Evolutionary conservation across 768 basidiomycete species (phyloP).

Genomic region (Podaxis pistillaris): DNA sequence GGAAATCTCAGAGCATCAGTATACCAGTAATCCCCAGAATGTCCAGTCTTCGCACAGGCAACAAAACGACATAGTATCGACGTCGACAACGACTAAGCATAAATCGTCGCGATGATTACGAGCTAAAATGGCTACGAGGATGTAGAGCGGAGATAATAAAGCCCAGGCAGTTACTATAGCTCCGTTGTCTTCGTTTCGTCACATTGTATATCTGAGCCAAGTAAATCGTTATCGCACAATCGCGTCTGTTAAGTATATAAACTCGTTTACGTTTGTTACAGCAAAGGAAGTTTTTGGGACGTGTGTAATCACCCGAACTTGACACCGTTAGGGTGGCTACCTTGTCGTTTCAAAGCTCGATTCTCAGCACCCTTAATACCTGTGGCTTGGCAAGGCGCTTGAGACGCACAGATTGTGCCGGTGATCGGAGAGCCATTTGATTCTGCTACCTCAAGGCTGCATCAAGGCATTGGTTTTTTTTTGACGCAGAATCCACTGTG

Average conservation of each 20-base stretch:
- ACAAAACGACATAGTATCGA: no score
- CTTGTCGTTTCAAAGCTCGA: neutral
- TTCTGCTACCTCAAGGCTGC: neutral
- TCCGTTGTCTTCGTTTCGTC: neutral
- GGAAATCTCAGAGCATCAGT: no score
- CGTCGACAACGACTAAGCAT: no score
- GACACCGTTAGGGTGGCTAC: neutral
- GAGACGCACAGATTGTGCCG: neutral
- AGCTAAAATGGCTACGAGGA: no score
- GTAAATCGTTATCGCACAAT: neutral
- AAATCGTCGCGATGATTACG: no score
- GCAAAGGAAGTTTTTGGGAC: neutral
- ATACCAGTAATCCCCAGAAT: no score
- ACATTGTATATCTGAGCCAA: neutral
- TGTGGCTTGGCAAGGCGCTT: neutral
- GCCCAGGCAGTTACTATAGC: no score
- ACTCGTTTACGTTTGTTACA: neutral
- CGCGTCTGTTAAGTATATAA: neutral
- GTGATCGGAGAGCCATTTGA: neutral
- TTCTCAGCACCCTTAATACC: neutral
- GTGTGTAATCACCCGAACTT: neutral
- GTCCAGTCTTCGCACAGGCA: no score
- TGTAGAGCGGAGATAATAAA: no score
- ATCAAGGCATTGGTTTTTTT: no score
- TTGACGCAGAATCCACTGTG: no score